A percentile compares a stretch with the other conserved stretches of the same genome.
phyloP scores from a whole-genome alignment of 2,329 filamentous ascomycete species.

The Hymenoscyphus fraxineus region DNA sequence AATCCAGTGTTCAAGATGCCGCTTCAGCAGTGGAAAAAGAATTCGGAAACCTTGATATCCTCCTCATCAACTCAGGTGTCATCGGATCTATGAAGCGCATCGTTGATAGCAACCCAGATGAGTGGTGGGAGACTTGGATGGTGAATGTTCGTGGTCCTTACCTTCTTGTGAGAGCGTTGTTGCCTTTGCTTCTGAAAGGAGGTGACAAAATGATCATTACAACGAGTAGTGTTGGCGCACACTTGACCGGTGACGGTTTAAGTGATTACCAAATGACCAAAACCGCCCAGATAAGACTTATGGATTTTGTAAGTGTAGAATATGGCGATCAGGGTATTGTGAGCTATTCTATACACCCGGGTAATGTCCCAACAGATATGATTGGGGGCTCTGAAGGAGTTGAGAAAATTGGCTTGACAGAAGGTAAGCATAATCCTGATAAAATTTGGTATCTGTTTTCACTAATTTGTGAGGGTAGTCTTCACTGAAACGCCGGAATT shows the following conservation, averaged over 20 bases:
- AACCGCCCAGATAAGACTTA: conserved; percentile 45
- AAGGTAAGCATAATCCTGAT: conserved; percentile 12
- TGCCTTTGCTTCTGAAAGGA: conserved; percentile 33
- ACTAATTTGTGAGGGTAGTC: conserved; percentile 37
- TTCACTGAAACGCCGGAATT: conserved; percentile 35
- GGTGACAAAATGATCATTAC: conserved; percentile 44
- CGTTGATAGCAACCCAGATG: conserved; percentile 31
- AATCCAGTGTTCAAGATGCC: conserved; percentile 34
- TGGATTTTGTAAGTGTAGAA: conserved; percentile 46
- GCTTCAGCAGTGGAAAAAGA: conserved; percentile 26
- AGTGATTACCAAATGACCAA: conserved; percentile 48
- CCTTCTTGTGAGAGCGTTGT: conserved; percentile 42
- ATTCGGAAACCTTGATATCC: conserved; percentile 40
- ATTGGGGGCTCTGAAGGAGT: conserved; percentile 16
- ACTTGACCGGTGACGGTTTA: conserved; percentile 35
- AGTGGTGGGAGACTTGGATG: conserved; percentile 42
- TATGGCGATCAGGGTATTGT: conserved; percentile 41
- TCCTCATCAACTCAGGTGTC: conserved; percentile 45
- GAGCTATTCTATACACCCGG: conserved; percentile 40
- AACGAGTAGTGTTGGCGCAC: conserved; percentile 43
- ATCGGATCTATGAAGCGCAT: conserved; percentile 24
- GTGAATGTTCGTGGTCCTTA: conserved; percentile 49
- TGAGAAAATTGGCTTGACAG: conserved; percentile 12
- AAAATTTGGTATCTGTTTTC: neutral
- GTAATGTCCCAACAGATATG: conserved; percentile 27